phyloP scores from a whole-genome alignment of 2,329 filamentous ascomycete species.

The Pseudogymnoascus sp. region DNA sequence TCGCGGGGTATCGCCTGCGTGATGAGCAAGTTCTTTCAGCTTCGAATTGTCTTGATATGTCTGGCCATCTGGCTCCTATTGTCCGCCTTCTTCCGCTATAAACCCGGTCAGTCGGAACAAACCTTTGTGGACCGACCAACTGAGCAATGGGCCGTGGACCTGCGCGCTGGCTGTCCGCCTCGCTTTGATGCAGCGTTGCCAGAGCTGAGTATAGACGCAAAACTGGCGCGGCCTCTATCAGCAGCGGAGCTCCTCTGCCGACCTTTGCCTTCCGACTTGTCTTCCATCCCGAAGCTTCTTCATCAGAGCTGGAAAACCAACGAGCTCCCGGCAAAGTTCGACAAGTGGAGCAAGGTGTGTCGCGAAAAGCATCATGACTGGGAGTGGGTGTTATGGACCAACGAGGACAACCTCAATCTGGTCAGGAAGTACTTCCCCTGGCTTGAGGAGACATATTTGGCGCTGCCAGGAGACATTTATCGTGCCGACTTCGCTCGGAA shows the following conservation, averaged over 20 bases:
- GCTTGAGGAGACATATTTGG: slow-evolving; percentile 20
- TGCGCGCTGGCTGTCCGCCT: background rate
- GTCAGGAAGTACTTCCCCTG: slow-evolving; percentile 28
- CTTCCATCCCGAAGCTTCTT: background rate
- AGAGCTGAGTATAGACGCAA: too few species aligned
- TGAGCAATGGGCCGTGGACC: background rate
- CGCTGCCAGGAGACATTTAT: background rate
- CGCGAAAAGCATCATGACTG: slow-evolving; percentile 26
- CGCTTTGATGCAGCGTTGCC: too few species aligned
- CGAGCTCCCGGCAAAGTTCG: background rate
- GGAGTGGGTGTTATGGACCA: slow-evolving; percentile 32
- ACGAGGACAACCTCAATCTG: slow-evolving; percentile 29
- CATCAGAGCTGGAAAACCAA: background rate
- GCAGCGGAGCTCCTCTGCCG: background rate
- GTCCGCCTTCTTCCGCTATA: background rate
- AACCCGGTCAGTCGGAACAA: background rate
- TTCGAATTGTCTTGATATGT: background rate
- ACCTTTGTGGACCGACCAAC: background rate
- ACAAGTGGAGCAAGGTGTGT: slow-evolving; percentile 28
- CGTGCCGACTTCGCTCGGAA: slow-evolving; percentile 10
- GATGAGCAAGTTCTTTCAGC: too few species aligned
- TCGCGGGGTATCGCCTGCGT: too few species aligned
- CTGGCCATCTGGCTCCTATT: background rate
- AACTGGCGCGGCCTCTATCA: background rate
- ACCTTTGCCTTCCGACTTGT: background rate